These are phyloP conservation scores for Pseudohalonectria lignicola DNA, from an alignment of 2,329 filamentous ascomycete species.

Conservation along the genomic window DNA sequence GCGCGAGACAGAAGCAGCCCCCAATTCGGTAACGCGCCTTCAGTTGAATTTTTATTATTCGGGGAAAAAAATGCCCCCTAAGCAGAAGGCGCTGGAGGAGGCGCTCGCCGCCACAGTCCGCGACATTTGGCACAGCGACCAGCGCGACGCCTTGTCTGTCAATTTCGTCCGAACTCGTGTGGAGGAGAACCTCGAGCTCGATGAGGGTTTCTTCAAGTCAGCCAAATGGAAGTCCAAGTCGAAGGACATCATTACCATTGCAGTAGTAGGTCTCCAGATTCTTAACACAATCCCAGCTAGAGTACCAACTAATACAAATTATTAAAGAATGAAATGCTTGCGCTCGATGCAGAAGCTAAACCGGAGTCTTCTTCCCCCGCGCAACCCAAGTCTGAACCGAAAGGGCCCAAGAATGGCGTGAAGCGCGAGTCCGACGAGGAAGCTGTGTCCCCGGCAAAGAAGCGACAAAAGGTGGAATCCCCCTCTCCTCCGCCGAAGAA, in stretches of 20 bases:
- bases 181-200: slow-evolving; percentile 35
- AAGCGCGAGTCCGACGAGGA: slow-evolving; percentile 18
- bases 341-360: not conserved
- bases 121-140: slow-evolving; percentile 29
- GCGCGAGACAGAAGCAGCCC: too few relatives aligned
- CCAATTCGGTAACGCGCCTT: too few relatives aligned
- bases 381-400: slow-evolving; percentile 5
- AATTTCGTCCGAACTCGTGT: slow-evolving; percentile 43
- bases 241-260: slow-evolving; percentile 43
- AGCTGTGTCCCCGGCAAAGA: slow-evolving; percentile 4
- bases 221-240: slow-evolving; percentile 46
- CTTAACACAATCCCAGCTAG: slow-evolving; percentile 8
- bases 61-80: slow-evolving; percentile 34
- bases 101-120: slow-evolving; percentile 35
- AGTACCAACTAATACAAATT: slow-evolving; percentile 8
- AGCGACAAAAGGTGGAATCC: slow-evolving; percentile 7
- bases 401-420: slow-evolving; percentile 13
- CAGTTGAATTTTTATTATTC: too few relatives aligned
- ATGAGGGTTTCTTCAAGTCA: slow-evolving; percentile 36
- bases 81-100: slow-evolving; percentile 28
- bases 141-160: slow-evolving; percentile 38
- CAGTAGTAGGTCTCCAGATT: slow-evolving; percentile 32
- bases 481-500: slow-evolving; percentile 4
- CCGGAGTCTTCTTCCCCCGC: not conserved
- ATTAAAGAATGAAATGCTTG: slow-evolving; percentile 5